These are phyloP conservation scores for Myxozyma neotropica DNA, from an alignment of 805 yeast genomes.

Conservation along the genomic window DNA sequence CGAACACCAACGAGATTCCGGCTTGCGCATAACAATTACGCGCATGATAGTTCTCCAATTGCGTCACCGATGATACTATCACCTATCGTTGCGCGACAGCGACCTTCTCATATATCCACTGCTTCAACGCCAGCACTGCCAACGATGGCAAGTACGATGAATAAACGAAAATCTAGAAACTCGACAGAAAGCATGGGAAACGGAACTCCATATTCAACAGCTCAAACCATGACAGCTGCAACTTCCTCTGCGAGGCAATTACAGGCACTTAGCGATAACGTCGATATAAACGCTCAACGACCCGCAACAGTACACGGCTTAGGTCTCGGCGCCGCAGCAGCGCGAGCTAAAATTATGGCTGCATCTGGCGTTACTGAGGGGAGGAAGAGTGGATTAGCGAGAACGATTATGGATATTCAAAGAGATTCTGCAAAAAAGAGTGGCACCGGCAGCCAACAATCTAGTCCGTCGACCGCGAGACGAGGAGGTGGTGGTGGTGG, in stretches of 20 bases:
- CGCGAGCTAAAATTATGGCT: constrained; percentile 38
- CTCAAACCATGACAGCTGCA: too few species aligned
- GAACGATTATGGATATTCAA: constrained; percentile 40
- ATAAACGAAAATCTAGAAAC: constrained; percentile 8
- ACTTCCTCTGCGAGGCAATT: constrained; percentile 20
- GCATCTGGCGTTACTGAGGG: constrained; percentile 35
- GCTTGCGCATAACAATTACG: background rate
- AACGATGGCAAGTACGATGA: background rate
- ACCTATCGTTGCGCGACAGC: constrained; percentile 3
- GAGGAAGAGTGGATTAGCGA: constrained; percentile 37
- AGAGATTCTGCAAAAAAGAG: constrained; percentile 27
- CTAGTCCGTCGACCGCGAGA: background rate
- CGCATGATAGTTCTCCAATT: background rate
- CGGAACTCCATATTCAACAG: too few species aligned
- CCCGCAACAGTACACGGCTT: constrained; percentile 22
- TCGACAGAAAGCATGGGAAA: constrained; percentile 3
- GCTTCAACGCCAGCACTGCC: constrained; percentile 7
- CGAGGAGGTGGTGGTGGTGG: too few species aligned
- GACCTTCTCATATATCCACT: background rate
- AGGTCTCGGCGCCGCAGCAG: constrained; percentile 41
- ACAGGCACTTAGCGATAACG: constrained; percentile 25
- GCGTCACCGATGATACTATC: constrained; percentile 20
- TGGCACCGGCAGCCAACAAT: background rate
- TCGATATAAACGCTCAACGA: constrained; percentile 16
- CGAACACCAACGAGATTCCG: constrained; percentile 27